Evolutionary conservation across 2,329 filamentous ascomycete genomes (phyloP), one percentile per base, ranked within the genome.

Genomic region (Nakataea oryzae): DNA sequence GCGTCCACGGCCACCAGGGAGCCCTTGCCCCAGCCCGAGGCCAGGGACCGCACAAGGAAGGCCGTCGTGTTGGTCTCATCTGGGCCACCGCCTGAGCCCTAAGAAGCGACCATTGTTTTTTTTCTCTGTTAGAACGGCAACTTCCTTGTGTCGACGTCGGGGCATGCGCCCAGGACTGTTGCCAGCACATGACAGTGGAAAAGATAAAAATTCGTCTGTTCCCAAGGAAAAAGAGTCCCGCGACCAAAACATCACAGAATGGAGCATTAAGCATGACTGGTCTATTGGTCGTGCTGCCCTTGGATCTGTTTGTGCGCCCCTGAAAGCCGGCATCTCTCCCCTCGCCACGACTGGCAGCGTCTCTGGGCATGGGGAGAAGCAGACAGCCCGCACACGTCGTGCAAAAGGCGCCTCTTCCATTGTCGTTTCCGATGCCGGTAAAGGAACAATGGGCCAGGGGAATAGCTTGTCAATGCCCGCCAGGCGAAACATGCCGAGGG

Each of bases 1-100:
- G 92, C 93, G 77, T 99, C 95, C 61, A 99, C 88, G n/a, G 93
- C 92, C 30, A 97, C 79, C 54, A 97, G 74, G 0, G 92, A 97
- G 57, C 89, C 88, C 68, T 87, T 89, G 59, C 82, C 79, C 95
- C 95, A 99, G 65, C 86, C 84, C 61, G 88, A 84, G 32, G 87
- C 84, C 12, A 88, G 81, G 5, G 93, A 93, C 58, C 93, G 88
- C 58, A 97, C 90, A 26, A 99, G 84, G 63, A 97, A 86, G 3
- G 92, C 91, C 0, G 93, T 97, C 28, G 91, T 89, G 72, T 93
- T 95, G 73, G 91, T 87, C 80, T 99, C 95, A 69, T 85, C 83
- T 34, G 95, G 95, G 61, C 95, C 95, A 63, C 95, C 95, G 60
- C 91, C 91, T 57, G 91, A 86, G 66, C 95, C 95, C 92, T 96